Percentiles rank a stretch among this genome's conserved stretches.
Conservation (phyloP, 495 filamentous ascomycete genomes). For the Mytilinidion resinicola region DNA sequence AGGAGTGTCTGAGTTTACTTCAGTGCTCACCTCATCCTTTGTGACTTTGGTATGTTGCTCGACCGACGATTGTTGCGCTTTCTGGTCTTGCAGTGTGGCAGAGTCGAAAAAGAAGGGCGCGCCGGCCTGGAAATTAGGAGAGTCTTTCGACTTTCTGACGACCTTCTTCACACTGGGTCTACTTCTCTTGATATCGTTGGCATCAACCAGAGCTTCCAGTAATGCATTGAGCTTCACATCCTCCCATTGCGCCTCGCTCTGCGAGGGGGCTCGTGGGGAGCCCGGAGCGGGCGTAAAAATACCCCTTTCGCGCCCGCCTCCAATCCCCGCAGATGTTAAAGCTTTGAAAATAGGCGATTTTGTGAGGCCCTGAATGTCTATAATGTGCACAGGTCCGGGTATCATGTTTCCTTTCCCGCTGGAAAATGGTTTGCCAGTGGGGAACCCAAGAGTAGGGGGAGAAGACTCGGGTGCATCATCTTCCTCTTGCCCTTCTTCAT, state of each 20-base stretch:
- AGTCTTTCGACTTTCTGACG: no score
- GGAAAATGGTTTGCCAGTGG: background rate
- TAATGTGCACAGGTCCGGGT: background rate
- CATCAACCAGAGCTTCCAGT: constrained; percentile 27
- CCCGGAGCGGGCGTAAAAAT: constrained; percentile 21
- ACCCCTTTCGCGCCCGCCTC: background rate
- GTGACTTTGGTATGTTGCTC: no score
- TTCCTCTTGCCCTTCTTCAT: constrained; percentile 22
- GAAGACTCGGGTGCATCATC: constrained; percentile 5
- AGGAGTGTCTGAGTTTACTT: background rate
- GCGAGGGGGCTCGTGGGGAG: background rate
- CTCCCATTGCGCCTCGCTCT: constrained; percentile 26
- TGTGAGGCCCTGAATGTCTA: background rate
- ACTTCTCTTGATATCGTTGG: constrained; percentile 14
- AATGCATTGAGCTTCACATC: constrained; percentile 35
- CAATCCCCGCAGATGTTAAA: background rate
- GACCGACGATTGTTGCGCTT: no score
- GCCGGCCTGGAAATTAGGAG: no score
- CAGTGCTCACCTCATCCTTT: no score
- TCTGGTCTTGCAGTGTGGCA: no score
- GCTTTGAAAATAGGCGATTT: background rate
- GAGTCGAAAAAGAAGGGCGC: no score
- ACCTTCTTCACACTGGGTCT: background rate
- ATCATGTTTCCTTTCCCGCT: background rate
- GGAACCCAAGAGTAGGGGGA: background rate